Evolutionary conservation across 1,139 yeast species (phyloP), one percentile per base, ranked within the genome.

Genomic region (Pneumocystis wakefieldiae): DNA sequence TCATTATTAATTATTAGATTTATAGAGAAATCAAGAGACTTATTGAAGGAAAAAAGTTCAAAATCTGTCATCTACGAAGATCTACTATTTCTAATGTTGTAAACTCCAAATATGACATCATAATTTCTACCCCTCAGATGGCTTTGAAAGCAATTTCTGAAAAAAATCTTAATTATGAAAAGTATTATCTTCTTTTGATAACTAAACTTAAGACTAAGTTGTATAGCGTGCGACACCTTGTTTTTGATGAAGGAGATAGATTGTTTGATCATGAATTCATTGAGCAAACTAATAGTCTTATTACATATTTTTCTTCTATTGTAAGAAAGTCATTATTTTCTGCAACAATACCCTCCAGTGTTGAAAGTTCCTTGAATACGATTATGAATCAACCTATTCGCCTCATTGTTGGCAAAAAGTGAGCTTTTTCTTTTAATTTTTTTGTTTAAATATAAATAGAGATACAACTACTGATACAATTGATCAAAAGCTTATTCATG

Each of bases 201-300:
- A 7, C n/a, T 12, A 6, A 12, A 8, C 28, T 28, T 57, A 12
- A 12, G 5, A 19, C 7, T 48, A 19, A 48, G 12, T 19, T 10
- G 14, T 28, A 19, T 28, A 76, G 76, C 57, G 90, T 91, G 19
- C 85, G 85, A 68, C 85, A 84, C 71, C 76, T 92, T 64, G 81
- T 92, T 19, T 83, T 94, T 69, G 99, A 94, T 78, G 99, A 92
- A 76, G 97, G 97, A 3, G 99, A 94, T 77, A 87, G 88, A 70
- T 77, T 94, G 64, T 88, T 94, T 70, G 97, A 92, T 70, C 84
- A 85, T 64, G 95, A 92, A 19, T 94, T 94, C 70, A 83, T 90
- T 28, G 90, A 86, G 68, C 98, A 94, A 76, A 87, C 96, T 0
- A 98, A 92, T 73, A 85, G 83, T 63, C 76, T 92, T 67, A 79